These are phyloP conservation scores for Cynanchum wilfordii DNA, from an alignment of 257 asterid species.

Conservation along the genomic window DNA sequence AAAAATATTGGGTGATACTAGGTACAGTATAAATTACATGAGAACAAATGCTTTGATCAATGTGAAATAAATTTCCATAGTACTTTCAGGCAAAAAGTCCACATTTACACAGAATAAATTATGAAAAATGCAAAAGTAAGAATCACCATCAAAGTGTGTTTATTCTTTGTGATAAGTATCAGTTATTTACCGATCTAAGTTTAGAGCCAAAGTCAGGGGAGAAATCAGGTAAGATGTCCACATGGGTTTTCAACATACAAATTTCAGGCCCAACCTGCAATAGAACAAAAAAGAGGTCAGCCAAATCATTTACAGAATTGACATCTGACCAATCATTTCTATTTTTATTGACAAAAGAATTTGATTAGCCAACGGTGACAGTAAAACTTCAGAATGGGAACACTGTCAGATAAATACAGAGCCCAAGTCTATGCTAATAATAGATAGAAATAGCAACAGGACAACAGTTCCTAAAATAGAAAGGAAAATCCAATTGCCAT, in stretches of 20 bases:
- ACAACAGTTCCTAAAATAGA: background rate
- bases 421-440: background rate
- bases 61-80: background rate
- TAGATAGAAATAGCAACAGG: background rate
- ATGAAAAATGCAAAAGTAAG: background rate
- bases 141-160: background rate
- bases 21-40: background rate
- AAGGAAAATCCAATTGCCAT: background rate
- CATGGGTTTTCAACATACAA: constrained; percentile 96
- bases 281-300: background rate
- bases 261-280: constrained; percentile 98
- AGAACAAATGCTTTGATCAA: background rate
- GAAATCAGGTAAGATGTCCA: constrained; percentile 93
- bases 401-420: background rate
- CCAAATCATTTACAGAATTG: background rate
- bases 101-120: background rate
- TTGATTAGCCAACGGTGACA: background rate
- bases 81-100: background rate
- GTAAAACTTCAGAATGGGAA: background rate
- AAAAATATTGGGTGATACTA: background rate
- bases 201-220: constrained; percentile 83
- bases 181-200: constrained; percentile 68
- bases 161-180: background rate
- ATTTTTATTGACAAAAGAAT: background rate
- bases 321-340: background rate